Conservation (phyloP, 352 stramenopile genomes). For the Phytophthora rubi region DNA sequence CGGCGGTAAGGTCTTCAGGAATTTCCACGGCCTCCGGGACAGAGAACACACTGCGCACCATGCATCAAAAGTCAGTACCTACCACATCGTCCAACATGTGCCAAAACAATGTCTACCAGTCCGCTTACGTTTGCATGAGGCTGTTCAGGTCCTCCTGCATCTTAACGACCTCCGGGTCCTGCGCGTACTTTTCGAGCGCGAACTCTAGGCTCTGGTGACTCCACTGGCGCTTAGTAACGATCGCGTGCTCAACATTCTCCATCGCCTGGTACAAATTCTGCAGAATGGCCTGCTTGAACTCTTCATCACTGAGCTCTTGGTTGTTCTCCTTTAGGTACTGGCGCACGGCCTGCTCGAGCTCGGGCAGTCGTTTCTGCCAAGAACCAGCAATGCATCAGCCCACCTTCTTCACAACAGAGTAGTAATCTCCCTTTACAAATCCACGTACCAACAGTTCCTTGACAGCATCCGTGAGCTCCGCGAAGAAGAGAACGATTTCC, state of each 20-base stretch:
- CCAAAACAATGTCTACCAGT: neutral
- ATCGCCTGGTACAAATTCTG: slow-evolving; percentile 81
- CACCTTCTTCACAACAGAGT: neutral
- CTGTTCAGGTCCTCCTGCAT: slow-evolving; percentile 73
- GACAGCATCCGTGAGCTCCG: slow-evolving; percentile 69
- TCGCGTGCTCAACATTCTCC: slow-evolving; percentile 68
- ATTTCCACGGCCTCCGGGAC: slow-evolving; percentile 58
- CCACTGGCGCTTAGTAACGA: slow-evolving; percentile 72
- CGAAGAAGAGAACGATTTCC: slow-evolving; percentile 75
- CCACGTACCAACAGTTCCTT: slow-evolving; percentile 72
- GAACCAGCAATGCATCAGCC: slow-evolving; percentile 9
- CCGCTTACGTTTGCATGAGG: slow-evolving; percentile 65
- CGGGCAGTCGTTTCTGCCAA: slow-evolving; percentile 64
- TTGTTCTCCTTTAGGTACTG: slow-evolving; percentile 77
- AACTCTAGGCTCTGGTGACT: slow-evolving; percentile 62
- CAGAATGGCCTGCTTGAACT: slow-evolving; percentile 78
- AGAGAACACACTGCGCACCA: slow-evolving; percentile 60
- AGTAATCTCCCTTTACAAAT: neutral
- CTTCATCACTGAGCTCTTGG: slow-evolving; percentile 64
- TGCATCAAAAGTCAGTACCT: slow-evolving; percentile 14
- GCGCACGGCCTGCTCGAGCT: slow-evolving; percentile 69
- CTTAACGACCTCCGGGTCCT: slow-evolving; percentile 66
- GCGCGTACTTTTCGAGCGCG: slow-evolving; percentile 64
- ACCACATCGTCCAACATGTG: neutral
- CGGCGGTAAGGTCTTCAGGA: slow-evolving; percentile 67